Evolutionary conservation across 1,284 basidiomycete species (phyloP), one percentile per base, ranked within the genome.

Genomic region (Rhodofomes roseus): DNA sequence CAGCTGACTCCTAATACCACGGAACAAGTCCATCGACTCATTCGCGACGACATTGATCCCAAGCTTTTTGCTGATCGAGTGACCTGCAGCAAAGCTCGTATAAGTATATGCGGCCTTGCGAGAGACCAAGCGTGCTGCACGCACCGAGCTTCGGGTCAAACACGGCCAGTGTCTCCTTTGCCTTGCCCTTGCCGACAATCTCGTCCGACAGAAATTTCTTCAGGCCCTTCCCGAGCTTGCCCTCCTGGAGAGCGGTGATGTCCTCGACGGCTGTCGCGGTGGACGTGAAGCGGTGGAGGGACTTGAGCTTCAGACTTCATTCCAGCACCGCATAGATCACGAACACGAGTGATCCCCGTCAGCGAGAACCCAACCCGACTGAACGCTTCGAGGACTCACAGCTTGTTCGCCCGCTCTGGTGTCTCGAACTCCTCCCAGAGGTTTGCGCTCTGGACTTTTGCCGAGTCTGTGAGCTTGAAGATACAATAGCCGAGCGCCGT

Each of bases 221-320:
- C 66, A 98, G 79, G 6, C 89, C 87, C 76, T 97, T 97, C 57
- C 93, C 93, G 55, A 98, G 75, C 78, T 97, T 96, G 64, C 96
- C 95, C 57, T 91, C 90, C 73, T 96, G 94, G 52, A 98, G 78
- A 14, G 96, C 89, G 34, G 94, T 93, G 68, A 98, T 89, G 73
- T 98, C 96, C 77, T 98, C 96, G n/a, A 99, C 96, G n/a, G 97
- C 96, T 23, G 90, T 89, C 29, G 94, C 97, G 11, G 96, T 98
- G 52, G 95, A 96, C 39, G 92, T 92, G 77, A 99, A 99, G 58
- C 95, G 92, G 79, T 99, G 96, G 60, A 99, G 83, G 44, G 95
- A 93, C 74, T 96, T 94, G 60, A 99, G 81, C 78, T 98, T 97
- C 63, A 98, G 79, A 54, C 95, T 96, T 56, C 65, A 34, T 53